Percentiles rank a stretch among this genome's conserved stretches.
Evolutionary conservation across 2,329 filamentous ascomycete genomes (phyloP).

Genomic region (Phaeosphaeriaceae sp.): DNA sequence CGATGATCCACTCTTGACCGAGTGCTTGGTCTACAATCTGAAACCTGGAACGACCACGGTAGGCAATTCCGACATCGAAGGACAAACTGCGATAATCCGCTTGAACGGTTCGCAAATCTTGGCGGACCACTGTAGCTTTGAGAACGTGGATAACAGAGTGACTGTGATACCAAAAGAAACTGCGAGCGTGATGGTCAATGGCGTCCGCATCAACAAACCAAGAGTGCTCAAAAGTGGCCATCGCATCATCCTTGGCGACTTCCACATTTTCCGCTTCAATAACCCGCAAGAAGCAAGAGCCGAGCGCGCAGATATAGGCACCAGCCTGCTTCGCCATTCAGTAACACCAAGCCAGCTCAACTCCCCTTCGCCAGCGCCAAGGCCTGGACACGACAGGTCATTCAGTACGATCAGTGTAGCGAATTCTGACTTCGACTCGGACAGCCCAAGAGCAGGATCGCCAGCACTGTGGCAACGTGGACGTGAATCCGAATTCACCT

Average conservation of each 20-base stretch:
- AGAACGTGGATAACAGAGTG: slow-evolving; percentile 92
- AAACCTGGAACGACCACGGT: slow-evolving; percentile 95
- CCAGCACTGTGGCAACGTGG: slow-evolving; percentile 72
- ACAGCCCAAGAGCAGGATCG: slow-evolving; percentile 78
- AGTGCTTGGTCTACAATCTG: slow-evolving; percentile 97
- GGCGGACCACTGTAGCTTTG: slow-evolving; percentile 90
- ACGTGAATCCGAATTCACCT: slow-evolving; percentile 91
- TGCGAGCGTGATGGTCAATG: slow-evolving; percentile 98
- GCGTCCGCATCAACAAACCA: slow-evolving; percentile 84
- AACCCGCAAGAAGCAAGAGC: slow-evolving; percentile 95
- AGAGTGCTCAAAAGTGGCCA: slow-evolving; percentile 89
- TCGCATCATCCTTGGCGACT: slow-evolving; percentile 94
- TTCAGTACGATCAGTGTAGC: slow-evolving; percentile 71
- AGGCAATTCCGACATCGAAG: slow-evolving; percentile 88
- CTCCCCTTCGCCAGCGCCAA: slow-evolving; percentile 67
- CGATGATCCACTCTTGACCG: slow-evolving; percentile 79
- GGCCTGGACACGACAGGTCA: slow-evolving; percentile 76
- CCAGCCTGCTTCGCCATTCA: slow-evolving; percentile 84
- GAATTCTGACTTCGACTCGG: slow-evolving; percentile 75
- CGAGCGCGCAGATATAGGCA: slow-evolving; percentile 81
- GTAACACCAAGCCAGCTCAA: slow-evolving; percentile 69
- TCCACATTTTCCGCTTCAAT: slow-evolving; percentile 98
- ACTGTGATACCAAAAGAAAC: slow-evolving; percentile 87
- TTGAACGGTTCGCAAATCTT: slow-evolving; percentile 93
- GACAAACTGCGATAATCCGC: slow-evolving; percentile 80